Evolutionary conservation across 75 land plant species (phyloP).

Genomic region (Sequoia sempervirens): DNA sequence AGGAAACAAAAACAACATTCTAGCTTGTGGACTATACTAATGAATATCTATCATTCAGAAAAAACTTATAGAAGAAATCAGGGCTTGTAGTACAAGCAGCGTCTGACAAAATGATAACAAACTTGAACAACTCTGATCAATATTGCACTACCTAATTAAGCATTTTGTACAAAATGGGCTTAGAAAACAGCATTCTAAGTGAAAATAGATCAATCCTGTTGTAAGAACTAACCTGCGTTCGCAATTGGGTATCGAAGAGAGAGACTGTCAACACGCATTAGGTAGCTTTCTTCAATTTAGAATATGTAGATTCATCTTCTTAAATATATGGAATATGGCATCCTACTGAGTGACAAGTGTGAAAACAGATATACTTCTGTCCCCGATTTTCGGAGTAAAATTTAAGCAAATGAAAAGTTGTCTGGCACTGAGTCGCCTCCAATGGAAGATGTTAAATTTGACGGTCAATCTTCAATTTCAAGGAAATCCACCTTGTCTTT

Average conservation of each 20-base stretch:
- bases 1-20: neutral
- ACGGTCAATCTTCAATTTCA: no score
- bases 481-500: no score
- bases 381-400: neutral
- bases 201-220: neutral
- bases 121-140: neutral
- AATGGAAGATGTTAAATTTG: neutral
- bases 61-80: neutral
- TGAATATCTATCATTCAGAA: neutral
- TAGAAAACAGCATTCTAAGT: neutral
- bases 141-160: neutral
- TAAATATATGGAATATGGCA: neutral
- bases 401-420: neutral
- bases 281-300: neutral
- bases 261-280: neutral
- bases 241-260: neutral
- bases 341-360: neutral
- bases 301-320: neutral
- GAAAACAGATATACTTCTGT: neutral
- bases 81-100: neutral
- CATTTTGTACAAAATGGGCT: neutral
- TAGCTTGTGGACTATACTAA: neutral
- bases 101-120: neutral
- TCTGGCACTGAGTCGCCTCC: neutral
- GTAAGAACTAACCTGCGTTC: neutral